Base-by-base conservation (phyloP, 345 rosid genomes). In the Rhodamnia rubescens region DNA sequence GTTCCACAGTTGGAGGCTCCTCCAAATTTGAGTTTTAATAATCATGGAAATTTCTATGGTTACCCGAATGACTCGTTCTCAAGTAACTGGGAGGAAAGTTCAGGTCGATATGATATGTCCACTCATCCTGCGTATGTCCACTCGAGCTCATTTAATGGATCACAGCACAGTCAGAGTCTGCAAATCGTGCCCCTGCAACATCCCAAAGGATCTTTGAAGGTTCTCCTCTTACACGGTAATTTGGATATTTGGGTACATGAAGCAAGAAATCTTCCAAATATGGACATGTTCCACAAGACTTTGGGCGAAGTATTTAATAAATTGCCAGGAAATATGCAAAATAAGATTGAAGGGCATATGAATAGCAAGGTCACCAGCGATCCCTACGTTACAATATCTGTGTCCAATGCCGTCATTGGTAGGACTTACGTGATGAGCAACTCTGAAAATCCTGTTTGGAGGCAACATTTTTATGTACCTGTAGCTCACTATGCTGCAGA, bases 401-500 rank as follows among this genome's bases (percentile, higher is more conserved):
- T 97, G 81, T 85, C 90, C 15, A 81, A 49, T 88, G 98, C 99
- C 14, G 96, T 95, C 32, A 82, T 95, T 50, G 98, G 98, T 80
- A 90, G 98, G 91, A 97, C 99, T 47, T 95, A 85, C 84, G 99
- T 97, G 89, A 89, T 95, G 52, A 95, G 93, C 91, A 97, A 97
- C 90, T 83, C 84, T 18, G 98, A 97, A 87, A 90, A 97, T 85
- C 99, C 99, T 88, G 94, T 90, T 58, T 97, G 99, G 98, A 64
- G 11, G 91, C 99, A 97, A 83, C 96, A 95, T 81, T 97, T 97
- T 89, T 64, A 94, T 84, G 96, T 93, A 85, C 98, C 98, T 47
- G 98, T 97, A 69, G 99, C 99, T 40, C 99, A 97, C 89, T 5
- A 55, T 50, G 98, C 98, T 86, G 91, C 98, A 0, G 99, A 97